Conservation (phyloP, 2,329 filamentous ascomycete species). For the Chaetomiaceae sp. region DNA sequence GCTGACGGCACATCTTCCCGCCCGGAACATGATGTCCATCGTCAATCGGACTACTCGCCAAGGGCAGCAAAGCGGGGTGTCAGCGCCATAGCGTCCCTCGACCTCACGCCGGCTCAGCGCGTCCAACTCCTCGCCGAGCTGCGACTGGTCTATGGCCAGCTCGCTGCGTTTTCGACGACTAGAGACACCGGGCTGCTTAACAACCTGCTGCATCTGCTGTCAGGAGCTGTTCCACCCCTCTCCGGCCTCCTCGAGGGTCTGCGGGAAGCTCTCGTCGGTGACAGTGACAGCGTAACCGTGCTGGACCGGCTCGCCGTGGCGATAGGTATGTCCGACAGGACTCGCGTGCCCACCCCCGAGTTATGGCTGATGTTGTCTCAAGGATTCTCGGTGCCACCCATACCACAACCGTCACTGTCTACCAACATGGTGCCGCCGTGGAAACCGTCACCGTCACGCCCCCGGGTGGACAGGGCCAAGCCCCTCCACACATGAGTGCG, state of each 20-base stretch:
- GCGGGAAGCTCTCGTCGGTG: background rate
- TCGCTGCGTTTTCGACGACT: background rate
- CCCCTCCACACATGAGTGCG: no score
- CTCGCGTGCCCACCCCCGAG: background rate
- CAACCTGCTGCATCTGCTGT: background rate
- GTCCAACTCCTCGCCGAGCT: background rate
- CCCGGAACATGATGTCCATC: background rate
- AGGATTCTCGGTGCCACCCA: background rate
- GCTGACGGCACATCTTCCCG: background rate
- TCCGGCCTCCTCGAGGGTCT: constrained; percentile 1
- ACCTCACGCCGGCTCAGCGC: constrained; percentile 1
- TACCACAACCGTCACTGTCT: constrained; percentile 7
- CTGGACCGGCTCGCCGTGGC: constrained; percentile 1
- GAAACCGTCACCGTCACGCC: no score
- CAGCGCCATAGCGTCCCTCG: background rate
- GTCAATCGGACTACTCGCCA: background rate
- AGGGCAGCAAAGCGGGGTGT: background rate
- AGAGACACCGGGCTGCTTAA: constrained; percentile 4
- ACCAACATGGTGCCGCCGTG: background rate
- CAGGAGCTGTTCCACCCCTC: background rate
- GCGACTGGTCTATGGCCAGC: background rate
- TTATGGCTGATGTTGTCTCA: background rate
- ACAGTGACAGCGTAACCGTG: background rate
- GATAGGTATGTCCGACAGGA: background rate
- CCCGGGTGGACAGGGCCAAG: no score